Conservation (phyloP, 371 early-diverging fungal species). For the Rhizopus arrhizus region DNA sequence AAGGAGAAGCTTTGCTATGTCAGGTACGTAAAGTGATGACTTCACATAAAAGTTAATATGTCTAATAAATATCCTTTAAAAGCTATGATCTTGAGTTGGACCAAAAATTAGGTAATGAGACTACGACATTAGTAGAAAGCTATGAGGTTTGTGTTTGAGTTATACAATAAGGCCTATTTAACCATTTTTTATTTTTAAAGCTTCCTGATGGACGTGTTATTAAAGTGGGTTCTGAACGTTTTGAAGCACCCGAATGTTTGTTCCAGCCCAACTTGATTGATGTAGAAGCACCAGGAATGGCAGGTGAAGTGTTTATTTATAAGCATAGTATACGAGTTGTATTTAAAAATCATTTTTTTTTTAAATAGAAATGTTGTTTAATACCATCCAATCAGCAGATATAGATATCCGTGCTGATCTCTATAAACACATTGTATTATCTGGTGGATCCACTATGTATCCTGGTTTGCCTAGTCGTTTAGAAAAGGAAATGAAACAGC, state of each 20-base stretch:
- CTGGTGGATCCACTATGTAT: conserved; percentile 98
- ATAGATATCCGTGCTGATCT: conserved; percentile 92
- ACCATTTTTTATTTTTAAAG: conserved; percentile 27
- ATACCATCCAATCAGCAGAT: conserved; percentile 89
- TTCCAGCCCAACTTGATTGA: conserved; percentile 97
- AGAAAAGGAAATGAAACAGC: conserved; percentile 96
- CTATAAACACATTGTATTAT: conserved; percentile 95
- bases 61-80: conserved; percentile 5
- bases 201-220: conserved; percentile 98
- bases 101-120: conserved; percentile 93
- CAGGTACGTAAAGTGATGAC: conserved; percentile 58
- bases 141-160: conserved; percentile 76
- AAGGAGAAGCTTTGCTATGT: conserved; percentile 98
- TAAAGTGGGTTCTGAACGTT: conserved; percentile 96
- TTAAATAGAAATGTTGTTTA: conserved; percentile 82
- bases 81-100: conserved; percentile 94
- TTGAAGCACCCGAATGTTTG: conserved; percentile 97
- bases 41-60: too few species aligned
- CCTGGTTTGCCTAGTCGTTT: conserved; percentile 94
- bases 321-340: not conserved
- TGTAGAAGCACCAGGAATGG: conserved; percentile 91
- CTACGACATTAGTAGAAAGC: conserved; percentile 92
- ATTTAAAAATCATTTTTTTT: not conserved
- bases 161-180: not conserved
- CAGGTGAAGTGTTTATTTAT: conserved; percentile 56